Evolutionary conservation across 1,284 basidiomycete genomes (phyloP).

Genomic region (Taiwanofungus camphoratus): DNA sequence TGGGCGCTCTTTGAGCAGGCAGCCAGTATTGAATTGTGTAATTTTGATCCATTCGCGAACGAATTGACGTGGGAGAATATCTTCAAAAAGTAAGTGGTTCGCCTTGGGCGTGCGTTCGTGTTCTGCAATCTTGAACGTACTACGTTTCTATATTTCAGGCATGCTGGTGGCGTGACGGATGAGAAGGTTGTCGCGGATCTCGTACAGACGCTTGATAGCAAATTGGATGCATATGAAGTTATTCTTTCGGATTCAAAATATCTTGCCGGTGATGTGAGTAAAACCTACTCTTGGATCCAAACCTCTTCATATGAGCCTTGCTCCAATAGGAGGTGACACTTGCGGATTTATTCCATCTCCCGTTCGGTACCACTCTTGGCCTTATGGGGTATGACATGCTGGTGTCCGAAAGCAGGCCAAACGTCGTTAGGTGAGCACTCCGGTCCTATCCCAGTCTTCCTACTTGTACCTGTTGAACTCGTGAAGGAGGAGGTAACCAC

Average conservation of each 20-base stretch:
- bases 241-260: slow-evolving; percentile 41
- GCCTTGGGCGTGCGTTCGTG: too few species aligned
- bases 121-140: not conserved
- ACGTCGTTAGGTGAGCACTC: slow-evolving; percentile 21
- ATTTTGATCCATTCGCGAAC: slow-evolving; percentile 42
- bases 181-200: slow-evolving; percentile 9
- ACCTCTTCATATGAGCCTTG: not conserved
- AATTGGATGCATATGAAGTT: slow-evolving; percentile 40
- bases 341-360: slow-evolving; percentile 48
- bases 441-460: not conserved
- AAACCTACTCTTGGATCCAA: not conserved
- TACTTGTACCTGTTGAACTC: not conserved
- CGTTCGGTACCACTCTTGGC: slow-evolving; percentile 30
- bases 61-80: slow-evolving; percentile 38
- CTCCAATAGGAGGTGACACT: slow-evolving; percentile 35
- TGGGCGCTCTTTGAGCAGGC: slow-evolving; percentile 50
- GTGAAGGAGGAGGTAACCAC: too few species aligned
- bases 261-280: slow-evolving; percentile 41
- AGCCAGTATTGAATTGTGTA: slow-evolving; percentile 41
- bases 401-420: slow-evolving; percentile 18
- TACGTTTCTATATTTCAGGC: too few species aligned
- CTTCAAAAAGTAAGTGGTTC: slow-evolving; percentile 29
- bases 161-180: slow-evolving; percentile 10
- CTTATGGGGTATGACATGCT: slow-evolving; percentile 16
- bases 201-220: slow-evolving; percentile 25